Base-by-base conservation (phyloP, 1,139 yeast species). In the Wickerhamomyces sp. region DNA sequence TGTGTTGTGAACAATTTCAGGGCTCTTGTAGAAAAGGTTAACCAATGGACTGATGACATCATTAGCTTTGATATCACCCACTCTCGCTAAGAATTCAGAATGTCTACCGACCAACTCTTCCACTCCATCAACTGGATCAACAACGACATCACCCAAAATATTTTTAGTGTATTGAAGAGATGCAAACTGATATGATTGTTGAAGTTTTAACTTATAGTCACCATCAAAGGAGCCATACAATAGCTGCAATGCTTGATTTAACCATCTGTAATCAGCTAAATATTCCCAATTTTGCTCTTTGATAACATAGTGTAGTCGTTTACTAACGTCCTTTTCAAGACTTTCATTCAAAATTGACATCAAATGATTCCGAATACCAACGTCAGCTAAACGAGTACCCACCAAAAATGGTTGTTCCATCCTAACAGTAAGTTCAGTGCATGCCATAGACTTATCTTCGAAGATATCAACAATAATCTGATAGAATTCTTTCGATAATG, bases 241-340 rank as follows among this genome's bases (percentile, higher is more conserved):
- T 32, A 94, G 64, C 58, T 92, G 97, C 29, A 88, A 67, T 0
- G 96, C 98, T 61, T 92, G 98, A 58, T 89, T 88, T 45, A 90
- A 66, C 98, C 98, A 94, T 37, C 90, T 89, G 54, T 85, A 85
- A 49, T 90, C 97, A 0, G 95, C 92, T 36, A 94, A 69, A 52
- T 76, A 84, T 59, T 94, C 98, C 99, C 99, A 94, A 56, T 88
- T 92, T 59, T 94, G 98, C 52, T 92, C 97, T 29, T 92, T 72
- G 26, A 94, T 74, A 9, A 92, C 81, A 54, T 92, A 94, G 50
- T 83, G 81, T 31, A 94, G 66, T 45, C 98, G 72, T 58, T 87
- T 89, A 50, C 78, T 76, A 19, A 89, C 74, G 51, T 86, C 92
- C 39, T 70, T 74, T 46, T 94, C 97, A 46, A 94, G 69, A 49